A percentile compares a stretch with the other conserved stretches of the same genome.
Conservation (phyloP, 495 filamentous ascomycete genomes). For the Neurospora pannonica region DNA sequence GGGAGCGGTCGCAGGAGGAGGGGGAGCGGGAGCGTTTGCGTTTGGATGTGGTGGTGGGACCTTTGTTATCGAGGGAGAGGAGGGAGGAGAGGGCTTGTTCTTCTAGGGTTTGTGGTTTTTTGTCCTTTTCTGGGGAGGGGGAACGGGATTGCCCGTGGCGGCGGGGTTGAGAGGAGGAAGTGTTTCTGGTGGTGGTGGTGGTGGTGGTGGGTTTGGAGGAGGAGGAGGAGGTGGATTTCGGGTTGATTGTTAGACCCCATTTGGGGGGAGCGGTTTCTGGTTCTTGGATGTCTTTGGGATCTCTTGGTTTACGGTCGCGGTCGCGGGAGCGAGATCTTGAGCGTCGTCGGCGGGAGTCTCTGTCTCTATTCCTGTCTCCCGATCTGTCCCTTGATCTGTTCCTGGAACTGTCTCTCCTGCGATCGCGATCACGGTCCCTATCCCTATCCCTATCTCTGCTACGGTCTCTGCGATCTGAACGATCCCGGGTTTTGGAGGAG, state of each 20-base stretch:
- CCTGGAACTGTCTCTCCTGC: background rate
- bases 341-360: background rate
- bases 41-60: background rate
- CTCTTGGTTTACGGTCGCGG: background rate
- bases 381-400: no score
- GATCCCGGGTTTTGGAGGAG: background rate
- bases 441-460: background rate
- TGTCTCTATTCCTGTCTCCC: background rate
- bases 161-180: no score
- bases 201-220: background rate
- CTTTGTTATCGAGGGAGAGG: conserved; percentile 40
- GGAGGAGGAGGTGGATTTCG: background rate
- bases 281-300: background rate
- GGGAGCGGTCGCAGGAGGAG: conserved; percentile 64
- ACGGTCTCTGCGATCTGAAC: background rate
- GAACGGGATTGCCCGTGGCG: background rate
- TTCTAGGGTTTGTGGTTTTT: conserved; percentile 43
- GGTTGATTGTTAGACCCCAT: background rate
- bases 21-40: conserved; percentile 36
- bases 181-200: background rate
- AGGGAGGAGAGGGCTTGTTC: conserved; percentile 75
- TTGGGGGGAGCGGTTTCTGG: background rate
- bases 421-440: background rate
- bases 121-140: conserved; percentile 7
- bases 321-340: background rate